These are phyloP conservation scores for Chlamydomonas incerta DNA, from an alignment of 139 green algal species.

Conservation along the genomic window DNA sequence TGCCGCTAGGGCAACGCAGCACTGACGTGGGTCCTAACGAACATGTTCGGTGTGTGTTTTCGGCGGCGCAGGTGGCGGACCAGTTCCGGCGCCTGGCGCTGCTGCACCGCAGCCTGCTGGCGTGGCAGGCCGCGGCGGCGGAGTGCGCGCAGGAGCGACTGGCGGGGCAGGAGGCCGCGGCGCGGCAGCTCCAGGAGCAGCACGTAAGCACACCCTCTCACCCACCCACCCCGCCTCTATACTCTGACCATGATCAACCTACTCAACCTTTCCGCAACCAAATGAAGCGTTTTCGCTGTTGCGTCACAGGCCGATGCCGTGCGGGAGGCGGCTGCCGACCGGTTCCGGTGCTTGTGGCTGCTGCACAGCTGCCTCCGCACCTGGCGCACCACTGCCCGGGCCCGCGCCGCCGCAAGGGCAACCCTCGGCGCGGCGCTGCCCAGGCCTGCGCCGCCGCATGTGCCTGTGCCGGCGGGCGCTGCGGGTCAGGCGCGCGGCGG, in stretches of 20 bases:
- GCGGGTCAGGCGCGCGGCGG: no score
- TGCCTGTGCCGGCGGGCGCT: not conserved
- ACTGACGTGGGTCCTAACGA: no score
- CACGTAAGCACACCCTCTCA: not conserved
- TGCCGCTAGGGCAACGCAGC: no score
- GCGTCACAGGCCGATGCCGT: not conserved
- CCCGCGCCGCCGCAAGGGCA: not conserved
- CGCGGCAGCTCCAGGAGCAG: not conserved
- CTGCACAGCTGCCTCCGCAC: not conserved
- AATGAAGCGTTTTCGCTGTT: no score
- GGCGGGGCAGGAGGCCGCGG: not conserved
- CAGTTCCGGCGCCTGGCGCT: conserved; percentile 40
- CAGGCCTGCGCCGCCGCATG: no score
- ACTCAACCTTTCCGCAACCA: no score
- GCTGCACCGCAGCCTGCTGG: not conserved
- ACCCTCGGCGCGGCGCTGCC: not conserved
- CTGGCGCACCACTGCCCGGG: not conserved
- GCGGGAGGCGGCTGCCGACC: not conserved
- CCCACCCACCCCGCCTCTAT: no score
- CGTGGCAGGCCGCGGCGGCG: not conserved
- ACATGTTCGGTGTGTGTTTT: no score
- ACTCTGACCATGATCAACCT: no score
- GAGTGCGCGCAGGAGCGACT: not conserved
- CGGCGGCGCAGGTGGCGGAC: not conserved
- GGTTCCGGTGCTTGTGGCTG: conserved; percentile 12